phyloP scores from a whole-genome alignment of 2,329 filamentous ascomycete species.

The Paraphaeosphaeria minitans region DNA sequence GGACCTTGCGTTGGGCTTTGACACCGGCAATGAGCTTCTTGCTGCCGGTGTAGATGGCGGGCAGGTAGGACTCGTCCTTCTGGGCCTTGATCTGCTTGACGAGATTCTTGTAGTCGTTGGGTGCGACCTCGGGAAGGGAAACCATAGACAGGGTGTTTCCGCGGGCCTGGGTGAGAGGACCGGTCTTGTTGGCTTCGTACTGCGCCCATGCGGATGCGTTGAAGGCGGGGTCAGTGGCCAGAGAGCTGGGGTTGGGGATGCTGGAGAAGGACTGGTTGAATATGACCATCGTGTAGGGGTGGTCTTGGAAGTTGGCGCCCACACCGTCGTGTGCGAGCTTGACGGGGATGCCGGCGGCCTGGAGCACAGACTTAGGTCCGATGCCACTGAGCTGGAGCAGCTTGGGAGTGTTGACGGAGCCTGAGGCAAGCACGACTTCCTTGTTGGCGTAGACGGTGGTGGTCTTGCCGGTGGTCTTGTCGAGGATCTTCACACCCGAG shows the following conservation, averaged over 20 bases:
- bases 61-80: slow-evolving; percentile 21
- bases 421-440: slow-evolving; percentile 66
- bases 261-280: slow-evolving; percentile 29
- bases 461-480: slow-evolving; percentile 22
- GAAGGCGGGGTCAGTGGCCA: slow-evolving; percentile 30
- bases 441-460: slow-evolving; percentile 32
- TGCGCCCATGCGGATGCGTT: slow-evolving; percentile 37
- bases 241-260: slow-evolving; percentile 27
- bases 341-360: slow-evolving; percentile 33
- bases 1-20: slow-evolving; percentile 34
- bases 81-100: slow-evolving; percentile 17
- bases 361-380: slow-evolving; percentile 32
- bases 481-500: slow-evolving; percentile 32
- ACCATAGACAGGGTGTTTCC: slow-evolving; percentile 35
- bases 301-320: slow-evolving; percentile 43
- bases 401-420: slow-evolving; percentile 62
- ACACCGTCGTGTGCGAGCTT: slow-evolving; percentile 37
- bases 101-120: slow-evolving; percentile 19
- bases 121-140: slow-evolving; percentile 31
- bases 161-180: slow-evolving; percentile 33
- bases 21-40: slow-evolving; percentile 32
- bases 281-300: slow-evolving; percentile 29
- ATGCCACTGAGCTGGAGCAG: slow-evolving; percentile 47
- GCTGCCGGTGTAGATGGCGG: slow-evolving; percentile 30
- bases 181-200: slow-evolving; percentile 32